A percentile compares a stretch with the other conserved stretches of the same genome.
phyloP scores from a whole-genome alignment of 345 rosid species.

The Microthlaspi erraticum region DNA sequence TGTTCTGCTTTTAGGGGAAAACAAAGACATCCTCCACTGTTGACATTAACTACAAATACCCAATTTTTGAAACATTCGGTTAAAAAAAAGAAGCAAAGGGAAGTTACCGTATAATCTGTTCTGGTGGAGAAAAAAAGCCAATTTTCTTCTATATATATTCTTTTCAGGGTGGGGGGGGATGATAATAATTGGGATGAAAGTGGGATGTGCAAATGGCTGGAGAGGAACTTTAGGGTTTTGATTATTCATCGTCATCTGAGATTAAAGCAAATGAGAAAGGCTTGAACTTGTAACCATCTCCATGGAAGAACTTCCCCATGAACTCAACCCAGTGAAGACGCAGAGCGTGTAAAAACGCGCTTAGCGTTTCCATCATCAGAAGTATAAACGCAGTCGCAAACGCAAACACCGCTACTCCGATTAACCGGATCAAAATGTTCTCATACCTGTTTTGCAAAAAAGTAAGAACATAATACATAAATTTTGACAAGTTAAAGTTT shows the following conservation, averaged over 20 bases:
- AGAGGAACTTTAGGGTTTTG: background rate
- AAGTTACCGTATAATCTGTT: slow-evolving; percentile 41
- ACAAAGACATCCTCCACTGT: slow-evolving; percentile 31
- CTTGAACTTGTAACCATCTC: slow-evolving; percentile 94
- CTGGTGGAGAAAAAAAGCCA: slow-evolving; percentile 11
- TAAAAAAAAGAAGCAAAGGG: slow-evolving; percentile 22
- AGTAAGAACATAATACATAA: background rate
- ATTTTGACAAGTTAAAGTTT: background rate
- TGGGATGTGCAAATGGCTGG: slow-evolving; percentile 34
- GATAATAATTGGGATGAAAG: background rate
- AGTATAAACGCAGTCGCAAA: slow-evolving; percentile 94
- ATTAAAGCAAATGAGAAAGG: slow-evolving; percentile 80
- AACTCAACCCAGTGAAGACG: slow-evolving; percentile 99
- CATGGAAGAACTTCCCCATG: slow-evolving; percentile 86
- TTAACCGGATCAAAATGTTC: slow-evolving; percentile 66
- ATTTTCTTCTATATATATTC: slow-evolving; percentile 28
- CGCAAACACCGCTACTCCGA: slow-evolving; percentile 86
- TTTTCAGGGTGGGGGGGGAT: background rate
- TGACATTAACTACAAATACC: slow-evolving; percentile 37
- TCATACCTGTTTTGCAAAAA: slow-evolving; percentile 66
- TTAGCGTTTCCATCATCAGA: slow-evolving; percentile 95
- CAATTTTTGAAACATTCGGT: slow-evolving; percentile 30
- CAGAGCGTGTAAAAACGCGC: slow-evolving; percentile 94
- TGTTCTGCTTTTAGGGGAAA: slow-evolving; percentile 22
- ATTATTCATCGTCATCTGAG: slow-evolving; percentile 69